A percentile compares a stretch with the other conserved stretches of the same genome.
phyloP scores from a whole-genome alignment of 176 grass and related monocot species.

The Aegilops umbellulata region DNA sequence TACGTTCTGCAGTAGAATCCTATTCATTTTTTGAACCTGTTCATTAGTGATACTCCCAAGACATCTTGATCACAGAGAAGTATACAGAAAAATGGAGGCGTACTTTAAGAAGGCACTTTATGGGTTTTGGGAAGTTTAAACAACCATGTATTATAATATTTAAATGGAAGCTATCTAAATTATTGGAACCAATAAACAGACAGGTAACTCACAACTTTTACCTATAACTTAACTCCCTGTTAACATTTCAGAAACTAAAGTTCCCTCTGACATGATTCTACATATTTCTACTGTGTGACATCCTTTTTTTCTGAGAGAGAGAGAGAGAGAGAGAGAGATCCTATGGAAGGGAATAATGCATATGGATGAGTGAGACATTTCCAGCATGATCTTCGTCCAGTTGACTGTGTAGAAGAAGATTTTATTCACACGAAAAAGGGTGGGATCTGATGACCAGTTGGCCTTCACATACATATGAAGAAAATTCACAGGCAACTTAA shows the following conservation, averaged over 20 bases:
- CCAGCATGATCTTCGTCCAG: neutral
- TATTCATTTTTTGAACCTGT: neutral
- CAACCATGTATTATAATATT: slow-evolving; percentile 4
- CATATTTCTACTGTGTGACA: neutral
- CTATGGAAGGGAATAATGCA: neutral
- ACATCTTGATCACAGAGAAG: neutral
- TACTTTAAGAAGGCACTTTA: neutral
- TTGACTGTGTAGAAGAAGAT: neutral
- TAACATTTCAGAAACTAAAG: neutral
- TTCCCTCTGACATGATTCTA: neutral
- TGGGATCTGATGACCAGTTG: slow-evolving; percentile 2
- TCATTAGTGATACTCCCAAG: neutral
- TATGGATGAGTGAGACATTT: slow-evolving; percentile 6
- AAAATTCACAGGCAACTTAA: neutral
- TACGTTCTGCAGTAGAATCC: neutral
- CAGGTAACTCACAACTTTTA: neutral
- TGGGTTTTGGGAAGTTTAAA: neutral
- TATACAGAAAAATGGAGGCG: slow-evolving; percentile 7
- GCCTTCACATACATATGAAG: neutral
- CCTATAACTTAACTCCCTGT: neutral
- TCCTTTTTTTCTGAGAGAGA: too few relatives aligned
- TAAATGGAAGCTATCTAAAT: neutral
- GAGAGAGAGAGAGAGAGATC: neutral
- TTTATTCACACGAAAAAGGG: neutral
- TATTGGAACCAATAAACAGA: neutral